Conservation (phyloP, 2,329 filamentous ascomycete species). For the Gremmenia infestans region DNA sequence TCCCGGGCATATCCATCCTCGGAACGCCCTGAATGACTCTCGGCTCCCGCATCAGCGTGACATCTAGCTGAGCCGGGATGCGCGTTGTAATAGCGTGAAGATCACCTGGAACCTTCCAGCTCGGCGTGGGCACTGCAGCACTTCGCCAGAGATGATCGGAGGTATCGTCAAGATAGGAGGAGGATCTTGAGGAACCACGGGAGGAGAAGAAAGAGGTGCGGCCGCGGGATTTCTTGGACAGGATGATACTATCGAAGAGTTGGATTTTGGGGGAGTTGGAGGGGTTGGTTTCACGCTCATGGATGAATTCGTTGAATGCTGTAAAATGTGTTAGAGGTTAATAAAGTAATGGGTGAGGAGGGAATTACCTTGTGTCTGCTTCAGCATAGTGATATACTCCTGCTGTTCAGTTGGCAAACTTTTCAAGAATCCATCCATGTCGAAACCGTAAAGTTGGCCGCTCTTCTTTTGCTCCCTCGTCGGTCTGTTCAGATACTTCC, state of each 20-base stretch:
- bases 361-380: slow-evolving; percentile 57
- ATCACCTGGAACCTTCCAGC: slow-evolving; percentile 57
- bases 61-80: slow-evolving; percentile 79
- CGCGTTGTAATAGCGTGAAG: slow-evolving; percentile 57
- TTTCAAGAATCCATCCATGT: slow-evolving; percentile 60
- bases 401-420: slow-evolving; percentile 62
- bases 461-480: slow-evolving; percentile 55
- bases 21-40: slow-evolving; percentile 87
- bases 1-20: slow-evolving; percentile 37
- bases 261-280: slow-evolving; percentile 61
- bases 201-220: slow-evolving; percentile 49
- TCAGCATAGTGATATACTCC: slow-evolving; percentile 59
- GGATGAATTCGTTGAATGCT: slow-evolving; percentile 80
- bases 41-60: slow-evolving; percentile 85
- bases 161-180: slow-evolving; percentile 65
- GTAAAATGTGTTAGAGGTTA: slow-evolving; percentile 37
- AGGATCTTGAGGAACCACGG: slow-evolving; percentile 25
- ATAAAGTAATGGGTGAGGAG: slow-evolving; percentile 20
- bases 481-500: slow-evolving; percentile 57
- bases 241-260: slow-evolving; percentile 78
- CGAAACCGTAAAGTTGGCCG: slow-evolving; percentile 58
- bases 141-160: slow-evolving; percentile 78
- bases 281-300: slow-evolving; percentile 67
- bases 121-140: slow-evolving; percentile 54
- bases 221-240: slow-evolving; percentile 67